Evolutionary conservation across 208 protist species (phyloP), one percentile per base, ranked within the genome.

Genomic region (Phytomonas sp.): DNA sequence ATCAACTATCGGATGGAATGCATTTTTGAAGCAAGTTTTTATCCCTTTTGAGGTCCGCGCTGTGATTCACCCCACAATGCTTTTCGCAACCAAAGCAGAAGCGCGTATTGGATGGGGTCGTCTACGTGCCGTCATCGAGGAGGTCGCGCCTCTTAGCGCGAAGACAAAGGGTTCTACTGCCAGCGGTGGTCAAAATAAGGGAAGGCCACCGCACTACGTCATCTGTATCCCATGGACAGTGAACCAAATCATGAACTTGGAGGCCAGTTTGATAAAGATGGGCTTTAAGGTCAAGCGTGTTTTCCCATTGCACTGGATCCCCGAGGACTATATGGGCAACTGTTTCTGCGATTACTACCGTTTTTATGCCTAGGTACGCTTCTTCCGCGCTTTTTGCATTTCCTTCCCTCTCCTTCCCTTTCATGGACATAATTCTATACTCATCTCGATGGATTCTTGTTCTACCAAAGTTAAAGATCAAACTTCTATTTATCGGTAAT

Each of bases 161-260:
- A 1, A 36, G 45, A n/a, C 65, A 8, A 8, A 14, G 67, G 49
- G 36, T 49, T 6, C 16, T 23, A 37, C 65, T 56, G 0, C 2
- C 11, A 5, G 60, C 1, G 32, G 31, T 26, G 60, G 16, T 0
- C 60, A 33, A n/a, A 16, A 19, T 4, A 30, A 60, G 11, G 72
- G 69, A 26, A 33, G 34, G 42, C 6, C 64, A 31, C 70, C 75
- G 42, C 74, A 68, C 37, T 79, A 86, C 63, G 76, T 93, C 52
- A 67, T 96, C 36, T 88, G 82, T 33, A 23, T 96, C 7, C 91
- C 91, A 12, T 96, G 91, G 89, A 96, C 91, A 33, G 77, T 93
- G 42, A 73, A 93, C 33, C 91, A 96, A 37, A 83, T 93, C 16
- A 83, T 92, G n/a, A 96, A 94, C 67, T 64, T 96, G 3, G 85